phyloP scores from a whole-genome alignment of 495 filamentous ascomycete genomes.

The Aspergillus avenaceus region DNA sequence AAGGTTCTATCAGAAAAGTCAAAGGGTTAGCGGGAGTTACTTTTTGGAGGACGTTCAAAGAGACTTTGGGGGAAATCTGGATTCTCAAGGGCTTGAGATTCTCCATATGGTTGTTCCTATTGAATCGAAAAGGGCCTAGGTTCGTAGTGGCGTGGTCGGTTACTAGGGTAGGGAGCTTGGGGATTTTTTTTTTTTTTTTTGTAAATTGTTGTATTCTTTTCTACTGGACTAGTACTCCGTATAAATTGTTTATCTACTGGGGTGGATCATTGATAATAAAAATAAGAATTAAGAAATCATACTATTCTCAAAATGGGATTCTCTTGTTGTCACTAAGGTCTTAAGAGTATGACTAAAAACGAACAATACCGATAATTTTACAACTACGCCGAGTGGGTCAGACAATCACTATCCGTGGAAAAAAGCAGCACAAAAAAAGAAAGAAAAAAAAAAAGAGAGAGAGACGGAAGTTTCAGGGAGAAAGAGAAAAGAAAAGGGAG shows the following conservation, averaged over 20 bases:
- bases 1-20: too few species aligned
- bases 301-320: neutral
- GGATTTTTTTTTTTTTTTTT: too few species aligned
- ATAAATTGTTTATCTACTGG: neutral
- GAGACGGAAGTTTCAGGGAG: neutral
- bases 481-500: too few species aligned
- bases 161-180: neutral
- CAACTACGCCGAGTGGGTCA: neutral
- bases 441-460: neutral
- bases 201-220: too few species aligned
- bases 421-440: too few species aligned
- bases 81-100: too few species aligned
- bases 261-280: neutral
- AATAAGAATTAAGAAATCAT: neutral
- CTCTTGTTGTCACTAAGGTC: neutral
- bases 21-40: too few species aligned
- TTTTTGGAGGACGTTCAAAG: too few species aligned
- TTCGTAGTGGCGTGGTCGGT: neutral
- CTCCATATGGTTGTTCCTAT: too few species aligned
- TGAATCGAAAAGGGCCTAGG: neutral
- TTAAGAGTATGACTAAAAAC: neutral
- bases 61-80: too few species aligned
- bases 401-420: neutral
- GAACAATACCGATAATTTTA: neutral
- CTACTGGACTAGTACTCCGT: neutral